Conservation (phyloP, 345 rosid species). For the Euphorbia lathyris region DNA sequence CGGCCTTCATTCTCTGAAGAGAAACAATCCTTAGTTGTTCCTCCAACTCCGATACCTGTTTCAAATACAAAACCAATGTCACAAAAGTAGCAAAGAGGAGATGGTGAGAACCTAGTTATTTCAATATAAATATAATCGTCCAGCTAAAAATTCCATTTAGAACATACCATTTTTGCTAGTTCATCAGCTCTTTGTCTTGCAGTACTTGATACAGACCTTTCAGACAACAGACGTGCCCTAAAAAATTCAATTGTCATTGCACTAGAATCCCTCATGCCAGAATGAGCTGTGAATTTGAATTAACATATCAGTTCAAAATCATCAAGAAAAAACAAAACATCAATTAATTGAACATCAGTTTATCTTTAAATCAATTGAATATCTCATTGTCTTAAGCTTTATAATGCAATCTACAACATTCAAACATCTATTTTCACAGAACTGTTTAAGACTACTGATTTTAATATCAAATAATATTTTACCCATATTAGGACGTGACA, state of each 20-base stretch:
- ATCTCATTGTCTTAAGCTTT: background rate
- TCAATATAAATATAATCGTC: background rate
- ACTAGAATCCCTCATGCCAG: conserved; percentile 59
- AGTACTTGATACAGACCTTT: conserved; percentile 82
- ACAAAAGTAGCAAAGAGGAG: background rate
- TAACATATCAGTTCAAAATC: conserved; percentile 14
- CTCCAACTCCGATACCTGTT: conserved; percentile 76
- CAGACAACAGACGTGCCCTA: conserved; percentile 74
- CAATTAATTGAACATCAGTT: background rate
- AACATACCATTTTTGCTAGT: conserved; percentile 62
- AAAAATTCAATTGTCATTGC: conserved; percentile 78
- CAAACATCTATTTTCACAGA: background rate
- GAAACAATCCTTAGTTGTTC: conserved; percentile 75
- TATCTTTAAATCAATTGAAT: background rate
- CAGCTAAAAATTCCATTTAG: background rate
- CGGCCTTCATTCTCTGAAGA: conserved; percentile 83
- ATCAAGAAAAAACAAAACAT: background rate
- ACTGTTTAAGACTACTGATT: background rate
- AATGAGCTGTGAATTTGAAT: conserved; percentile 35
- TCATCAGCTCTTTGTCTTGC: conserved; percentile 84
- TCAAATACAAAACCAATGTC: conserved; percentile 12
- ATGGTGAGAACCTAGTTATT: too few species aligned
- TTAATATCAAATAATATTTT: background rate
- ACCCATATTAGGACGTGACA: background rate
- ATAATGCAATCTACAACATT: background rate